phyloP scores from a whole-genome alignment of 2,329 filamentous ascomycete genomes.

The Penicillium sclerotiorum region DNA sequence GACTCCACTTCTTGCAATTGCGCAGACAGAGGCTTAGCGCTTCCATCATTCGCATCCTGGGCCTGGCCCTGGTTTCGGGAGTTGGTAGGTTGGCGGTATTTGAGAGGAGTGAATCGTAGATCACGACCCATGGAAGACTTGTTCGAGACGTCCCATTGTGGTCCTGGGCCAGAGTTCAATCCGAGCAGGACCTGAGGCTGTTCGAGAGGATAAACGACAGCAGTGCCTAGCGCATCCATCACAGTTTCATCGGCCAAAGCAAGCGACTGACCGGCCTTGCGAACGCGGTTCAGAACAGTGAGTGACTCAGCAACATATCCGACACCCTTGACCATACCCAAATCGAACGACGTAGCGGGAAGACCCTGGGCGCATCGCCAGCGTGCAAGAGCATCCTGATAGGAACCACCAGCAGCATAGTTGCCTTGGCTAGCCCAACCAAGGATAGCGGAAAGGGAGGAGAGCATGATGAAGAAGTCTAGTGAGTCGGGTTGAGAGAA shows the following conservation, averaged over 20 bases:
- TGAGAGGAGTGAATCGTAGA: background rate
- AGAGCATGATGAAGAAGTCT: slow-evolving; percentile 16
- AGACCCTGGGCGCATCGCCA: background rate
- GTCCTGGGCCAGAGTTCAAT: background rate
- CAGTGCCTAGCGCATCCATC: background rate
- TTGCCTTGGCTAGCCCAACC: slow-evolving; percentile 7
- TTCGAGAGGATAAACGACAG: background rate
- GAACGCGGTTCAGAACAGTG: background rate
- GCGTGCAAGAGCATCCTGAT: slow-evolving; percentile 9
- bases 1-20: background rate
- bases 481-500: background rate
- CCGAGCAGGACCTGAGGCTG: background rate
- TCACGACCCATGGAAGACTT: background rate
- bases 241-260: background rate
- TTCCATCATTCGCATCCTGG: background rate
- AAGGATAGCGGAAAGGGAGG: slow-evolving; percentile 6
- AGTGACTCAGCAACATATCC: slow-evolving; percentile 7
- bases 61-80: background rate
- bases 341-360: slow-evolving; percentile 4
- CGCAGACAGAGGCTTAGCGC: background rate
- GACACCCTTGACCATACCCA: slow-evolving; percentile 4
- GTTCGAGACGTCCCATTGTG: background rate
- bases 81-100: background rate
- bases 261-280: background rate
- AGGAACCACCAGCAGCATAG: slow-evolving; percentile 10